Base-by-base conservation (phyloP, 176 grass and related monocot species). In the Avena eriantha region DNA sequence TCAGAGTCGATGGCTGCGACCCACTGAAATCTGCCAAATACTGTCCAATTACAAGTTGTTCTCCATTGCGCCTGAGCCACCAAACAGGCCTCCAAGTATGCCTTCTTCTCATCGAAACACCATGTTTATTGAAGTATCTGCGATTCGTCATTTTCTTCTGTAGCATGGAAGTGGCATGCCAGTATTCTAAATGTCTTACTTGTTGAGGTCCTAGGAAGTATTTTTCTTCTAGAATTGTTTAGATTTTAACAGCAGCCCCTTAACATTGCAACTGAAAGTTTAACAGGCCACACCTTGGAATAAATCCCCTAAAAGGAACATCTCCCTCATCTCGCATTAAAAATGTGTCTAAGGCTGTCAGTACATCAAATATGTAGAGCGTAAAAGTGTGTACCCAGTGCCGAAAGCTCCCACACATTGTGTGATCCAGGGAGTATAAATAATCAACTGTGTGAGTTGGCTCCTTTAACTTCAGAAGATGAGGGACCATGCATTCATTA, bases 11-110 rank as follows among this genome's bases (percentile, higher is more conserved):
- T 99, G 97, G 97, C 80, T 99, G 50, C 92, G 97, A 3, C 92
- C 97, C 48, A 88, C 94, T 3, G 97, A 99, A 99, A 99, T 99
- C 63, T 96, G 94, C 69, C 94, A 99, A 81, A 99, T 99, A 83
- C 93, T 99, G 72, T 87, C 89, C 63, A 99, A 99, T 54, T 87
- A 97, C 92, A 92, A 82, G 77, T 92, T 93, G 48, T 99, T 99
- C 49, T 80, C 76, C 31, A 94, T 99, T 87, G 89, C 97, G 8
- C 97, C 94, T 3, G 97, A 99, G 80, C 87, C 97, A 31, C 92
- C 97, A 18, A 93, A 94, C 88, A 96, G 74, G 86, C 97, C 97
- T 90, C 61, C 82, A 84, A 99, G 97, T 99, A 99, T 83, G 80
- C 59, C 22, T 82, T 71, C 82, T 57, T 72, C 54, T 84, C 88